Conservation (phyloP, 257 asterid species). For the Solanum sejunctum region DNA sequence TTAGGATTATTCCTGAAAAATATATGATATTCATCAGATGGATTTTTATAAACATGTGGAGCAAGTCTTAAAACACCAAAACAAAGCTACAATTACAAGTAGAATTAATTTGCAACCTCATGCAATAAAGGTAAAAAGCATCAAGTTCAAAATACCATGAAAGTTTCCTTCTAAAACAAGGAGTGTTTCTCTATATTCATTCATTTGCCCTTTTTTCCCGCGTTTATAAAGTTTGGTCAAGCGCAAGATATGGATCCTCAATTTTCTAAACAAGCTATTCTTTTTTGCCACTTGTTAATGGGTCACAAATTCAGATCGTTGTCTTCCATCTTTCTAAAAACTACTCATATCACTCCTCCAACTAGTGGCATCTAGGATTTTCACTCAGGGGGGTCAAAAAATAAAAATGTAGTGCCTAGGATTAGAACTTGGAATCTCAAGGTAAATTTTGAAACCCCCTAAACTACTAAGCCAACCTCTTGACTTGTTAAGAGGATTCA, state of each 20-base stretch:
- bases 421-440: no score
- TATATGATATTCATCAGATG: background rate
- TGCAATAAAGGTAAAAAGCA: background rate
- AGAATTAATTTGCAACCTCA: background rate
- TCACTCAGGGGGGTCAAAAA: background rate
- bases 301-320: background rate
- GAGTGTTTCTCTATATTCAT: background rate
- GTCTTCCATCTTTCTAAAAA: background rate
- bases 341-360: background rate
- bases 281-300: background rate
- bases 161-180: background rate
- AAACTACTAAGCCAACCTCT: no score
- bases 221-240: background rate
- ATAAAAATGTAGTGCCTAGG: no score
- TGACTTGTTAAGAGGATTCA: no score
- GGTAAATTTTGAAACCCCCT: no score
- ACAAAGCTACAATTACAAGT: background rate
- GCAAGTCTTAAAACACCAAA: background rate
- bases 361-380: background rate
- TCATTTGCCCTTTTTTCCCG: background rate
- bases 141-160: background rate
- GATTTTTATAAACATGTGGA: background rate
- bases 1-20: slow-evolving; percentile 68
- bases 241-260: background rate
- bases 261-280: background rate